Percentiles rank a stretch among this genome's conserved stretches.
These are phyloP conservation scores for Schrenkiella parvula DNA, from an alignment of 345 rosid genomes.

Conservation along the genomic window DNA sequence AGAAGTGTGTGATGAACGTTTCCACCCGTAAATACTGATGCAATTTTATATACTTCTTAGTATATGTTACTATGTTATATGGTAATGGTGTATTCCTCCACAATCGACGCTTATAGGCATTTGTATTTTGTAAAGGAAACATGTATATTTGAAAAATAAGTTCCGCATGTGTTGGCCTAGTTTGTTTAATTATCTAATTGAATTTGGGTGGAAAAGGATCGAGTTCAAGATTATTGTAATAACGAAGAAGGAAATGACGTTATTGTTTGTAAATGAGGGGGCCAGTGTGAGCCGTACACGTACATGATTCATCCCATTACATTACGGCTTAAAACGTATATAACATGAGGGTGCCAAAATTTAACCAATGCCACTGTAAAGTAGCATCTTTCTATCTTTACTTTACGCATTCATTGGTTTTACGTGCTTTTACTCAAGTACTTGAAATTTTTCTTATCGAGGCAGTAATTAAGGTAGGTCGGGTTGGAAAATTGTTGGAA, in stretches of 20 bases:
- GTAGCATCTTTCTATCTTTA: not conserved
- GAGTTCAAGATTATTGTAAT: not conserved
- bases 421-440: not conserved
- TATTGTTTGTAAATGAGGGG: not conserved
- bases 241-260: not conserved
- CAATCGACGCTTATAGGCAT: no score
- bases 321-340: not conserved
- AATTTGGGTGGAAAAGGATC: no score
- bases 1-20: no score
- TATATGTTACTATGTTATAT: no score
- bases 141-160: no score
- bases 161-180: no score
- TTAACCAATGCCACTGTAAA: not conserved
- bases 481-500: not conserved
- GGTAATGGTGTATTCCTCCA: no score
- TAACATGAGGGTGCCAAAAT: not conserved
- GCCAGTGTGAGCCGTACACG: not conserved
- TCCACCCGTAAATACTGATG: no score
- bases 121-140: no score
- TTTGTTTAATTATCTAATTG: no score
- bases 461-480: not conserved
- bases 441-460: not conserved
- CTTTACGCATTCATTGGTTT: not conserved
- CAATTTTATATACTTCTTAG: no score
- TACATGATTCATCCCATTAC: not conserved